These are phyloP conservation scores for Aspergillus neotritici DNA, from an alignment of 2,329 filamentous ascomycete species.

Conservation along the genomic window DNA sequence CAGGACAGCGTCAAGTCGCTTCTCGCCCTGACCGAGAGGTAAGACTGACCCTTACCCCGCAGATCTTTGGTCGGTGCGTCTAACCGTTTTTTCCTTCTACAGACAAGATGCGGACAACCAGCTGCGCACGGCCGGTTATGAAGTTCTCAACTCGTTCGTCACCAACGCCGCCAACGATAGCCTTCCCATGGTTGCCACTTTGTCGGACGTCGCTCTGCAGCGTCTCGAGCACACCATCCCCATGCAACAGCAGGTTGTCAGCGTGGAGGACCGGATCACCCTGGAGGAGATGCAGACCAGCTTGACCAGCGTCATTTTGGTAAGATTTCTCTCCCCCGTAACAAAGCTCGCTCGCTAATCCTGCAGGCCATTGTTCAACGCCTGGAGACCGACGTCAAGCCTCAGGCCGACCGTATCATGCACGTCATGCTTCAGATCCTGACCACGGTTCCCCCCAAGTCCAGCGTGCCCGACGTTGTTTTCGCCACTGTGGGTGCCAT, in stretches of 20 bases:
- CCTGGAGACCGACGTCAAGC: slow-evolving; percentile 82
- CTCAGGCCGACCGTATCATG: slow-evolving; percentile 93
- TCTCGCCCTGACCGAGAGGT: slow-evolving; percentile 75
- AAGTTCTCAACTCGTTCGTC: slow-evolving; percentile 92
- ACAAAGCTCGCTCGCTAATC: slow-evolving; percentile 7
- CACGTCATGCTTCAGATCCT: slow-evolving; percentile 77
- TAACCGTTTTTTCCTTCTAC: slow-evolving; percentile 9
- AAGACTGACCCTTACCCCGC: slow-evolving; percentile 13
- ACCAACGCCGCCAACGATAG: slow-evolving; percentile 85
- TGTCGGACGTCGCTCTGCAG: slow-evolving; percentile 84
- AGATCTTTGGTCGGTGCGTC: neutral
- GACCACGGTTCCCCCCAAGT: slow-evolving; percentile 71
- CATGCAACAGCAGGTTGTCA: slow-evolving; percentile 89
- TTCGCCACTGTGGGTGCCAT: slow-evolving; percentile 91
- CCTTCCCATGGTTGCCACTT: slow-evolving; percentile 68
- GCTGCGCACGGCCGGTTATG: slow-evolving; percentile 90
- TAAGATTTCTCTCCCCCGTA: slow-evolving; percentile 18
- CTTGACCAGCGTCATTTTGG: slow-evolving; percentile 79
- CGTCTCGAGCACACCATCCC: slow-evolving; percentile 84
- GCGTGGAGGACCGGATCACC: slow-evolving; percentile 91
- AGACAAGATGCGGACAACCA: slow-evolving; percentile 73
- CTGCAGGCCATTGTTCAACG: slow-evolving; percentile 72
- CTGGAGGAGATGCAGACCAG: slow-evolving; percentile 98
- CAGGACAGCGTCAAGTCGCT: slow-evolving; percentile 83
- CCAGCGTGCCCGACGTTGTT: slow-evolving; percentile 86